Conservation (phyloP, 176 grass and related monocot species). For the Typha latifolia region DNA sequence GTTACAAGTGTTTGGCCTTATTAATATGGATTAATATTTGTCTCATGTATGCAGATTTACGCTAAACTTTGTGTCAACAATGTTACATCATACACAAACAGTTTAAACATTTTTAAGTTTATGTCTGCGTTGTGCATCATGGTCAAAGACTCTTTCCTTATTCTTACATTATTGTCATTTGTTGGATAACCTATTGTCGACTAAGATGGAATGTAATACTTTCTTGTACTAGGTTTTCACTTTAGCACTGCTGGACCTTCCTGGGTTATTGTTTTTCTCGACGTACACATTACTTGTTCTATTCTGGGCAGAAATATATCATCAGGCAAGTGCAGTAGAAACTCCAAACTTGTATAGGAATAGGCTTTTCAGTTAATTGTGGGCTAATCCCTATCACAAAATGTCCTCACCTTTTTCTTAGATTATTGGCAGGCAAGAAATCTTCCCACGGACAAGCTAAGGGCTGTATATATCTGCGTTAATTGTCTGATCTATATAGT, state of each 20-base stretch:
- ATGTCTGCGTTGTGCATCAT: too few species aligned
- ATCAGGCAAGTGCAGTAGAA: constrained; percentile 44
- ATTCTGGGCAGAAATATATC: constrained; percentile 98
- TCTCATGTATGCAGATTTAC: too few species aligned
- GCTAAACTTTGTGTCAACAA: too few species aligned
- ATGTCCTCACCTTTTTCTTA: neutral
- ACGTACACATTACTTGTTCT: constrained; percentile 86
- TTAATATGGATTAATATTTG: too few species aligned
- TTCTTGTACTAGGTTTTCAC: constrained; percentile 53
- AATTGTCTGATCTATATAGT: constrained; percentile 64
- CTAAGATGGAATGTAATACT: neutral
- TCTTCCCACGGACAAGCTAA: constrained; percentile 69
- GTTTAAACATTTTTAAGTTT: too few species aligned
- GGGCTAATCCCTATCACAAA: too few species aligned
- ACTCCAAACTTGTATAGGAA: neutral
- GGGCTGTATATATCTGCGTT: constrained; percentile 45
- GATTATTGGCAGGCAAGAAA: constrained; percentile 44
- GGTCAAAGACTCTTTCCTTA: neutral
- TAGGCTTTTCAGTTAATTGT: constrained; percentile 1
- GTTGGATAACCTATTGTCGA: neutral
- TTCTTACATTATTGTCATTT: neutral
- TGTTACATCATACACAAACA: too few species aligned
- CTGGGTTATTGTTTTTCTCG: constrained; percentile 86
- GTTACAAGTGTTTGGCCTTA: too few species aligned
- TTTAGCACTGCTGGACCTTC: constrained; percentile 55